Evolutionary conservation across 2,329 filamentous ascomycete genomes (phyloP), one percentile per base, ranked within the genome.

Genomic region (Diatrype stigma): DNA sequence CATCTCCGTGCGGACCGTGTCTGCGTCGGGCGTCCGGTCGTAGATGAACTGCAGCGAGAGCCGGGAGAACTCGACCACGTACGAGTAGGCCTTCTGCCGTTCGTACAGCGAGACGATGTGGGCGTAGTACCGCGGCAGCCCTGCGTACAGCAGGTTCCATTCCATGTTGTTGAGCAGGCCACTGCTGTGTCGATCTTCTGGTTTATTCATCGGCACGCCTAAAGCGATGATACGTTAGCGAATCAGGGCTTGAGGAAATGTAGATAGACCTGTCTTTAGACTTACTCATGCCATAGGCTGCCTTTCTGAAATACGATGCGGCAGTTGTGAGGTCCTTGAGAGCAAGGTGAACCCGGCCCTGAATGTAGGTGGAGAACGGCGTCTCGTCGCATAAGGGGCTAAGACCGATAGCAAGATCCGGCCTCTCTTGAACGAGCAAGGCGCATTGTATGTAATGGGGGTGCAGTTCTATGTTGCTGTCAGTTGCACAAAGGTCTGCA

Each of bases 51-150:
- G 85, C 40, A 95, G 74, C 6, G 89, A 85, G 22, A 92, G 74
- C 37, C 84, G 81, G 37, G 89, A 85, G 73, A 96, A 96, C 58
- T 96, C 89, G 6, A 90, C 81, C 38, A 95, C 89, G 62, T 87
- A 89, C 2, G 89, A 87, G 67, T 89, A 89, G 0, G 86, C 84
- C 59, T 86, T 87, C 42, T 83, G 80, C 59, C 81, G 82, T 66
- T 96, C 92, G 63, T 89, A 97, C 1, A 99, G 77, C 19, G 83
- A 79, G 12, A 92, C 81, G 47, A 97, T 81, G 67, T 99, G 94
- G 40, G 86, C 84, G 68, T 95, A 95, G 71, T 96, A 99, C 56
- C 82, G 85, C 5, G 90, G 81, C 38, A 92, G 77, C 2, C 93
- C 94, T 50, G 82, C 82, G 63, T 91, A 81, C 22, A 87, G 68